Percentiles rank a stretch among this genome's conserved stretches.
Evolutionary conservation across 805 yeast species (phyloP).

Genomic region (Grigorovia yakushimaensis): DNA sequence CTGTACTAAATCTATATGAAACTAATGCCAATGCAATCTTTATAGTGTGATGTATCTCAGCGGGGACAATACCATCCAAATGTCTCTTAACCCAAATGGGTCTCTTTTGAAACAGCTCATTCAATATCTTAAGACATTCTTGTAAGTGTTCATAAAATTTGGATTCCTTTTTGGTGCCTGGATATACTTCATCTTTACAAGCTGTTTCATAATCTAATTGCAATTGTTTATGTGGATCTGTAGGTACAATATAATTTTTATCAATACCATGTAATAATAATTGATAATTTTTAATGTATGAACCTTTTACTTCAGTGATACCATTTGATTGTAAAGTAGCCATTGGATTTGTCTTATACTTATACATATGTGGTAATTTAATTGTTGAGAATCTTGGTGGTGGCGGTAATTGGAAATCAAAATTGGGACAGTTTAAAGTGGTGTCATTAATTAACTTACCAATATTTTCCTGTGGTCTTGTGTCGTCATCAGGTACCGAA

Average conservation of each 20-base stretch:
- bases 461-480: slow-evolving; percentile 31
- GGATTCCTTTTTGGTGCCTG: slow-evolving; percentile 27
- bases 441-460: slow-evolving; percentile 20
- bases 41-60: slow-evolving; percentile 33
- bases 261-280: slow-evolving; percentile 34
- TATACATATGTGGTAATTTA: slow-evolving; percentile 67
- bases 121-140: slow-evolving; percentile 24
- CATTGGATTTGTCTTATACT: slow-evolving; percentile 65
- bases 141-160: slow-evolving; percentile 24
- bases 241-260: slow-evolving; percentile 41
- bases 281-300: slow-evolving; percentile 35
- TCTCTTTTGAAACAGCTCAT: slow-evolving; percentile 49
- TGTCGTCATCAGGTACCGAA: slow-evolving; percentile 31
- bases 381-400: slow-evolving; percentile 77
- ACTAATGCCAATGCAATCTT: slow-evolving; percentile 79
- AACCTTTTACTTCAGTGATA: slow-evolving; percentile 34
- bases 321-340: slow-evolving; percentile 48
- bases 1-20: slow-evolving; percentile 71
- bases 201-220: slow-evolving; percentile 35
- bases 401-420: slow-evolving; percentile 49
- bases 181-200: slow-evolving; percentile 22
- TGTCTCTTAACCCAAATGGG: slow-evolving; percentile 85
- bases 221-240: slow-evolving; percentile 40
- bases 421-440: slow-evolving; percentile 13
- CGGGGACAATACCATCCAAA: slow-evolving; percentile 44